Evolutionary conservation across 2,329 filamentous ascomycete species (phyloP).

Genomic region (Talaromyces sp.): DNA sequence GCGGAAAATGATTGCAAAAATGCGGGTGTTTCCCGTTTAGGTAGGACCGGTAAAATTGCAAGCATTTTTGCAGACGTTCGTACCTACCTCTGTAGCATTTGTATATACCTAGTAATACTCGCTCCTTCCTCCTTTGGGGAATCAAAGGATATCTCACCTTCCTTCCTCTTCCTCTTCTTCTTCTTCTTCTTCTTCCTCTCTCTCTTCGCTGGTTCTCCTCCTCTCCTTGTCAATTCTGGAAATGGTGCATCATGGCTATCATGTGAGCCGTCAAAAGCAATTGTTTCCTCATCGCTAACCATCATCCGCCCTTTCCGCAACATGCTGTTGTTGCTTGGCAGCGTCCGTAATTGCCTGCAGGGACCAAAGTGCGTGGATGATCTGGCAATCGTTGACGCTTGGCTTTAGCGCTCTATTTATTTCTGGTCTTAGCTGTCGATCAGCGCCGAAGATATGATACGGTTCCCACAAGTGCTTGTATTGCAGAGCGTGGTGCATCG

Average conservation of each 20-base stretch:
- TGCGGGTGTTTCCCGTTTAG: not conserved
- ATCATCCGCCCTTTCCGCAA: constrained; percentile 1
- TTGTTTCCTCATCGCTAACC: not conserved
- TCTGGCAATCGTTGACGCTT: not conserved
- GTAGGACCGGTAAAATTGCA: not conserved
- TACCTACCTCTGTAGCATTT: not conserved
- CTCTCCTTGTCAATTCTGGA: not conserved
- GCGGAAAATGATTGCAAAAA: not conserved
- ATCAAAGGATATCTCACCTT: not conserved
- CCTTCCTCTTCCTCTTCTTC: not conserved
- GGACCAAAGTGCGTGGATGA: not conserved
- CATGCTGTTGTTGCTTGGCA: not conserved
- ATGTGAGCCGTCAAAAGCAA: not conserved
- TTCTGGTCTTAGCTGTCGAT: not conserved
- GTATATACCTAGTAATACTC: not conserved
- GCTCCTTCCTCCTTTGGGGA: not conserved
- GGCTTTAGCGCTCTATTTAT: not conserved
- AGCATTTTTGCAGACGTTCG: not conserved
- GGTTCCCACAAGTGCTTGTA: not conserved
- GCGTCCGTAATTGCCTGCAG: not conserved
- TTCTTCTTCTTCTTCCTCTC: not conserved
- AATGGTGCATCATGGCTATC: not conserved
- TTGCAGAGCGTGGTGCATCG: not conserved
- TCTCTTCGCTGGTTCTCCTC: not conserved
- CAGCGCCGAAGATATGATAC: not conserved